Conservation (phyloP, 805 yeast genomes). For the Suhomyces pyralidae region DNA sequence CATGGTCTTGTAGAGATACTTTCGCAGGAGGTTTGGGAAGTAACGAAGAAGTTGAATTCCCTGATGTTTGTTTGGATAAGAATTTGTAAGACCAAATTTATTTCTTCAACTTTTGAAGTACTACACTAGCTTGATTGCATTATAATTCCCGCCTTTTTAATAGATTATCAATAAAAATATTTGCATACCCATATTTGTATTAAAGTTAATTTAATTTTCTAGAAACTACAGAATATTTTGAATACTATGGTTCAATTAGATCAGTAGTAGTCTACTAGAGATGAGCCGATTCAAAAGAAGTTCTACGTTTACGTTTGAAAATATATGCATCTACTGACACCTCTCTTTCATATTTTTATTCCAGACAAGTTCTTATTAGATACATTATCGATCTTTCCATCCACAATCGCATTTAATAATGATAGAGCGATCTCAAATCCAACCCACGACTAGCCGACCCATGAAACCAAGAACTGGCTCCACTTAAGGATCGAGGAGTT, state of each 20-base stretch:
- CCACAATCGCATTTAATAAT: slow-evolving; percentile 42
- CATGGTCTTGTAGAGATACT: slow-evolving; percentile 33
- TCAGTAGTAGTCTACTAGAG: neutral
- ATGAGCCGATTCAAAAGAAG: neutral
- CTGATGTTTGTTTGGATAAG: slow-evolving; percentile 36
- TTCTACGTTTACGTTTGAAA: neutral
- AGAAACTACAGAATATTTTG: neutral
- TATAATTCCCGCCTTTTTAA: neutral
- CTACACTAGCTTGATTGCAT: neutral
- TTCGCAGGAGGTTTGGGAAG: slow-evolving; percentile 43
- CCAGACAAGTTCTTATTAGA: slow-evolving; percentile 53
- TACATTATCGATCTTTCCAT: slow-evolving; percentile 42
- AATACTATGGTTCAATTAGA: too few relatives aligned
- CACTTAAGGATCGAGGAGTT: slow-evolving; percentile 10
- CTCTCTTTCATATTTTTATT: slow-evolving; percentile 44
- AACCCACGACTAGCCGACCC: slow-evolving; percentile 8
- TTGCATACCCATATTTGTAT: neutral
- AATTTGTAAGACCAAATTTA: slow-evolving; percentile 13
- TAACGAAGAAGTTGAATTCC: slow-evolving; percentile 42
- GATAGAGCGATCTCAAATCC: slow-evolving; percentile 18
- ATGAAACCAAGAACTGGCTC: slow-evolving; percentile 32
- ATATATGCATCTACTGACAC: slow-evolving; percentile 50
- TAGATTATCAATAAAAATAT: neutral
- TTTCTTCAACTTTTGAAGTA: neutral
- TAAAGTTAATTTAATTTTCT: neutral